Evolutionary conservation across 495 filamentous ascomycete species (phyloP), one percentile per base, ranked within the genome.

Genomic region (Cercophora scortea): DNA sequence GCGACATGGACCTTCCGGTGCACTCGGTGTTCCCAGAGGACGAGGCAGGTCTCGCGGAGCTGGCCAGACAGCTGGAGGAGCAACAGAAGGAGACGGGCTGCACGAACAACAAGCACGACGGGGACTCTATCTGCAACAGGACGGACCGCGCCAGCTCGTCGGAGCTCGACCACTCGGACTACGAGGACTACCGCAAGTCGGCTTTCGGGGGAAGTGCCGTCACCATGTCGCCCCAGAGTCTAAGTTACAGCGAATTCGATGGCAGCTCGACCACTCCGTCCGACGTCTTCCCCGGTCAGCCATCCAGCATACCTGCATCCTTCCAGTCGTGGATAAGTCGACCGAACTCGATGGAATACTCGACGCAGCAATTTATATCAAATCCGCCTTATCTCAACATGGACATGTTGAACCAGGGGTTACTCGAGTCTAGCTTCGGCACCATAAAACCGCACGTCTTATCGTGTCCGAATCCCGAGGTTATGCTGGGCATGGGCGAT

Each of bases 11-110:
- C 56, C 71, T 79, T n/a, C 78, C 78, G 32, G 63, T 71, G 32
- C 70, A 74, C 44, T 69, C 71, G 15, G 62, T 76, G 18, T 79
- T 81, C 53, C 78, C 78, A 50, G 77, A 81, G 53, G 73, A 77
- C 53, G 73, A 72, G 59, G 68, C 71, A 11, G 75, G 75, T 32
- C 63, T 81, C 44, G 64, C 69, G n/a, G 74, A 78, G 53, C 63
- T 79, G 49, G 70, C 71, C 32, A 68, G 68, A 16, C 68, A 74
- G 47, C 57, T 78, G 25, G 69, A 76, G 40, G 69, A 69, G 35
- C 71, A 75, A 32, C 70, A 74, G 47, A 54, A 56, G 32, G 57
- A 69, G 49, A 53, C 59, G 32, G 16, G 63, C 45, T 35, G 46
- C 15, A 65, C 66, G 16, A 59, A 56, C 56, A 68, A 33, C 54